A percentile compares a stretch with the other conserved stretches of the same genome.
Evolutionary conservation across 2,329 filamentous ascomycete species (phyloP).

Genomic region (Talaromyces pinophilus): DNA sequence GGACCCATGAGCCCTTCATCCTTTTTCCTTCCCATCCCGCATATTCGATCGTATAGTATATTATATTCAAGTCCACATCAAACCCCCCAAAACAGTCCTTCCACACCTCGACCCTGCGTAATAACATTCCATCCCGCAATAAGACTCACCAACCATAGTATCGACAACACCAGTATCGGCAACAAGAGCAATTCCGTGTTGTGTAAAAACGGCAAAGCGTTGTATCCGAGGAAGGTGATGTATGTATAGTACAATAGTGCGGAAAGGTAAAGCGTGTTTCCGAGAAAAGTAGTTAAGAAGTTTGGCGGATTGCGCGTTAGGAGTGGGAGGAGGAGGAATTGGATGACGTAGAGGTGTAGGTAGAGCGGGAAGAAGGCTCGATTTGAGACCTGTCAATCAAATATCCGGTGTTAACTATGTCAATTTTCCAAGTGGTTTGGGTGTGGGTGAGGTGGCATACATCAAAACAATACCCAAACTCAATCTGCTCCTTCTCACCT

Average conservation of each 20-base stretch:
- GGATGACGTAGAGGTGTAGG: conserved; percentile 66
- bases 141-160: conserved; percentile 59
- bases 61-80: conserved; percentile 24
- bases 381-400: conserved; percentile 55
- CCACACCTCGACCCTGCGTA: conserved; percentile 45
- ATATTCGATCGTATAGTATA: not conserved
- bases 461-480: conserved; percentile 73
- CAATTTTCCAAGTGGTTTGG: too few species aligned
- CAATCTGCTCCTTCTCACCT: conserved; percentile 59
- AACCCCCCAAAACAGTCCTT: conserved; percentile 49
- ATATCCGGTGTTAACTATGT: not conserved
- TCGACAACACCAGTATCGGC: conserved; percentile 60
- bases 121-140: conserved; percentile 51
- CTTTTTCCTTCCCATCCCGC: not conserved
- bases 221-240: conserved; percentile 69
- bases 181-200: conserved; percentile 66
- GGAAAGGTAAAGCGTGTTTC: conserved; percentile 67
- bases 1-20: not conserved
- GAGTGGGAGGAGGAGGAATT: conserved; percentile 67
- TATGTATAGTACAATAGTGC: conserved; percentile 67
- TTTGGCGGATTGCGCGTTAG: conserved; percentile 46
- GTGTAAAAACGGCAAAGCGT: conserved; percentile 66
- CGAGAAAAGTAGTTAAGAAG: conserved; percentile 56
- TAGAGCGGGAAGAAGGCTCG: conserved; percentile 68
- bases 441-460: conserved; percentile 42